phyloP scores from a whole-genome alignment of 2,329 filamentous ascomycete genomes.

The Dichotomopilus funicola region DNA sequence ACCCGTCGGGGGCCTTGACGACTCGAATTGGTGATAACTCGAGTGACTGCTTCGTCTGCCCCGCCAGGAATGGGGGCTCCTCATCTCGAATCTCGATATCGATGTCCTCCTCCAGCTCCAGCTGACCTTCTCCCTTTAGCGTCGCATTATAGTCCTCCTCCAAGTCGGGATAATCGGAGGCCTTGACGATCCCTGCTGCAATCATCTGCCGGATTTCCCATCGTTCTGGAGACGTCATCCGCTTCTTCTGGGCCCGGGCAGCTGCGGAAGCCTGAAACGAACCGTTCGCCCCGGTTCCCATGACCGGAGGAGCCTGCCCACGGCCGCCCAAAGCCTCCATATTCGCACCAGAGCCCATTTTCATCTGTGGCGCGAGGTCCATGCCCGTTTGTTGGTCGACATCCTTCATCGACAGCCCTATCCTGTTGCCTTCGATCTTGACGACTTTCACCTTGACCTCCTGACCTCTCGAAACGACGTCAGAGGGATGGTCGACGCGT shows the following conservation, averaged over 20 bases:
- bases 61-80: conserved; percentile 90
- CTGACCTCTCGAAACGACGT: conserved; percentile 74
- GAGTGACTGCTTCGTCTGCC: conserved; percentile 92
- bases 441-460: conserved; percentile 87
- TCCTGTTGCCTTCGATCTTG: conserved; percentile 72
- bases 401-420: conserved; percentile 94
- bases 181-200: conserved; percentile 87
- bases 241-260: conserved; percentile 65
- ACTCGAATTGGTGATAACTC: conserved; percentile 94
- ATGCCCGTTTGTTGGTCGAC: conserved; percentile 84
- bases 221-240: conserved; percentile 91
- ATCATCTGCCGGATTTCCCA: conserved; percentile 98
- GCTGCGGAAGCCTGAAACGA: conserved; percentile 56
- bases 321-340: conserved; percentile 66
- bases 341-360: conserved; percentile 85
- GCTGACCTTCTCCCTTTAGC: conserved; percentile 73
- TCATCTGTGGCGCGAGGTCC: conserved; percentile 71
- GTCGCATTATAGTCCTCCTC: conserved; percentile 91
- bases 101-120: conserved; percentile 92
- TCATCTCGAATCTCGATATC: conserved; percentile 97
- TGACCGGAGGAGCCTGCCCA: conserved; percentile 51
- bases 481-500: conserved; percentile 85
- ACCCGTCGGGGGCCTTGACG: conserved; percentile 96
- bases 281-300: conserved; percentile 33
- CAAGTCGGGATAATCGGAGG: conserved; percentile 87